A percentile compares a stretch with the other conserved stretches of the same genome.
phyloP scores from a whole-genome alignment of 495 filamentous ascomycete species.

The Tuber calosporum region DNA sequence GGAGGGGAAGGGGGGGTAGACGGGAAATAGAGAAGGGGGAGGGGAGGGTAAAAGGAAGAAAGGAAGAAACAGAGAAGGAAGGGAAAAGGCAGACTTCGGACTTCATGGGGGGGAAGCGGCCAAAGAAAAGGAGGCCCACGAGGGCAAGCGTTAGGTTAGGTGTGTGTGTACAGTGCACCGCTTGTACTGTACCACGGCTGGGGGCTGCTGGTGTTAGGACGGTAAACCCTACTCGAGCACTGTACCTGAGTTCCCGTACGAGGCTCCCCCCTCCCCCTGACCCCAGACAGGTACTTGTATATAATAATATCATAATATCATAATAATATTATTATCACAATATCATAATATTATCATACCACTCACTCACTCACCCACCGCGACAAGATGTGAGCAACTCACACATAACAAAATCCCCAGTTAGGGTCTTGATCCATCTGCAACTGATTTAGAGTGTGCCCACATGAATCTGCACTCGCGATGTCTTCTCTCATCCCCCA shows the following conservation, averaged over 20 bases:
- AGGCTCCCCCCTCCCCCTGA: neutral
- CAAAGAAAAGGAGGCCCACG: constrained; percentile 25
- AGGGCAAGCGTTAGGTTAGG: constrained; percentile 5
- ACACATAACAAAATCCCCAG: neutral
- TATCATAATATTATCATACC: too few species aligned
- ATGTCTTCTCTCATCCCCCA: constrained; percentile 10
- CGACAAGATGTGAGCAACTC: neutral
- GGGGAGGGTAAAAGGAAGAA: constrained; percentile 1
- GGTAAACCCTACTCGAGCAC: too few species aligned
- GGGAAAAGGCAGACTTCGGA: constrained; percentile 6
- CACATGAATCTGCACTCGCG: neutral
- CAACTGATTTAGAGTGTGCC: neutral
- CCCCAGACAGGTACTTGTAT: constrained; percentile 6
- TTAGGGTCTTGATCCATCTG: neutral
- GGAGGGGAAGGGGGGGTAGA: neutral
- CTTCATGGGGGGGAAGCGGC: neutral
- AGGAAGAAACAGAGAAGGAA: neutral
- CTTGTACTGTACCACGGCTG: constrained; percentile 9
- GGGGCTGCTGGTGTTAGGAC: constrained; percentile 6
- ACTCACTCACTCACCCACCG: neutral
- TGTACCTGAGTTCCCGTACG: neutral
- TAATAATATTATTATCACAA: too few species aligned
- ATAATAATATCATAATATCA: too few species aligned
- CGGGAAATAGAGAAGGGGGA: neutral
- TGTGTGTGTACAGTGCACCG: constrained; percentile 17